phyloP scores from a whole-genome alignment of 768 basidiomycete genomes.

The Russula brevipes region DNA sequence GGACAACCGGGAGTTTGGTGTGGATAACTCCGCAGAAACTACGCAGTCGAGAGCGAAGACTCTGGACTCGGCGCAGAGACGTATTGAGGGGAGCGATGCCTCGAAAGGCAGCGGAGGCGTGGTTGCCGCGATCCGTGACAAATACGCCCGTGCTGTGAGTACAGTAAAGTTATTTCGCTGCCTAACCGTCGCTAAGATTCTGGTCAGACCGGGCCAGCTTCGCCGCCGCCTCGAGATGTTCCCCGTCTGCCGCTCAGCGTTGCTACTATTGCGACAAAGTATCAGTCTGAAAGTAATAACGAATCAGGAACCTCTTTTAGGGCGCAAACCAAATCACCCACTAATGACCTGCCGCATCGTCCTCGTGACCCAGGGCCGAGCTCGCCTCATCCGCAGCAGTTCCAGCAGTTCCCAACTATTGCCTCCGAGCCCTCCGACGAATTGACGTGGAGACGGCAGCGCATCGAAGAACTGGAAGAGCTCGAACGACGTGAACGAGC shows the following conservation, averaged over 20 bases:
- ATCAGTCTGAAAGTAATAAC: conserved; percentile 28
- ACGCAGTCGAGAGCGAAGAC: conserved; percentile 27
- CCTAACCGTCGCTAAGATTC: background rate
- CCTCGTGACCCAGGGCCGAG: conserved; percentile 18
- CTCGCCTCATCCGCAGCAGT: conserved; percentile 14
- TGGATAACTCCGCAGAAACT: conserved; percentile 24
- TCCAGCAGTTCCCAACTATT: conserved; percentile 12
- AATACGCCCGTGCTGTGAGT: conserved; percentile 55
- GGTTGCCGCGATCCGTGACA: conserved; percentile 65
- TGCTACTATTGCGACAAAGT: conserved; percentile 57
- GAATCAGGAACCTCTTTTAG: conserved; percentile 1
- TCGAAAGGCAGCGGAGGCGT: conserved; percentile 50
- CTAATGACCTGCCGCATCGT: conserved; percentile 4
- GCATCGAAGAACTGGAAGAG: conserved; percentile 47
- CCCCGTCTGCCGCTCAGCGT: conserved; percentile 63
- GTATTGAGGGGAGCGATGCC: conserved; percentile 49
- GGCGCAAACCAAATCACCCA: conserved; percentile 7
- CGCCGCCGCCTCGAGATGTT: conserved; percentile 55
- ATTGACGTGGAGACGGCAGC: conserved; percentile 37
- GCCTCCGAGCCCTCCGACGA: conserved; percentile 26
- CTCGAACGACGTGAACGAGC: conserved; percentile 54
- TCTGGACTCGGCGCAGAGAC: conserved; percentile 7
- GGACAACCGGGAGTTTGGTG: conserved; percentile 30
- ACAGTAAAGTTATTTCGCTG: background rate
- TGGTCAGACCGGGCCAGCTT: conserved; percentile 44